Conservation (phyloP, 371 early-diverging fungal species). For the Nematocida sp. region DNA sequence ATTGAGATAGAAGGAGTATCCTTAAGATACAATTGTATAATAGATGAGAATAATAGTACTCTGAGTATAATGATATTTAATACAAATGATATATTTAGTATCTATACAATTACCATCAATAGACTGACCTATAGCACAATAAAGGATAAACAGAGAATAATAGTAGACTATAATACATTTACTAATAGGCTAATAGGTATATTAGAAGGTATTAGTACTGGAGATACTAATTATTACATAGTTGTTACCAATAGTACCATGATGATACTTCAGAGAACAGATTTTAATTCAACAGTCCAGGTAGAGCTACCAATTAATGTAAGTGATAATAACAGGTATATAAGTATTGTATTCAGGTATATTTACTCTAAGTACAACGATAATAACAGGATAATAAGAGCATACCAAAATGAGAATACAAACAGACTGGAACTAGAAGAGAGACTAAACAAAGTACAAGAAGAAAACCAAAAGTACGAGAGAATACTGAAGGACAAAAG, state of each 20-base stretch:
- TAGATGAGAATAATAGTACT: too few relatives aligned
- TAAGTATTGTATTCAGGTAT: too few relatives aligned
- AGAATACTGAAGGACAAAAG: conserved; percentile 20
- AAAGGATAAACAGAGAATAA: conserved; percentile 64
- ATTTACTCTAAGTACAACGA: too few relatives aligned
- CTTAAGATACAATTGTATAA: too few relatives aligned
- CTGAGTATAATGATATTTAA: too few relatives aligned
- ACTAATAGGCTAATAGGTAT: conserved; percentile 55
- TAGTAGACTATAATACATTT: conserved; percentile 63
- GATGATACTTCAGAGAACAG: conserved; percentile 62
- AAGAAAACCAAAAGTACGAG: not conserved
- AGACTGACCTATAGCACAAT: conserved; percentile 60
- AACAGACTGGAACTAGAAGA: conserved; percentile 26
- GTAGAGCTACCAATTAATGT: conserved; percentile 63
- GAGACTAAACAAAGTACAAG: not conserved
- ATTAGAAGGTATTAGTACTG: conserved; percentile 54
- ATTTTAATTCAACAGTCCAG: conserved; percentile 64
- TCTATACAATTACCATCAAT: conserved; percentile 3
- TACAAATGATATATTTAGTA: conserved; percentile 24
- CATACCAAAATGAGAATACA: conserved; percentile 4
- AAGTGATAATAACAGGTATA: too few relatives aligned
- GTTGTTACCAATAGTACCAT: conserved; percentile 45
- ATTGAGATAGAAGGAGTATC: too few relatives aligned
- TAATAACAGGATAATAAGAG: conserved; percentile 47
- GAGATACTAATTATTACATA: conserved; percentile 46